Evolutionary conservation across 148 eudicot species (phyloP), one percentile per base, ranked within the genome.

Genomic region (Drosera capensis): DNA sequence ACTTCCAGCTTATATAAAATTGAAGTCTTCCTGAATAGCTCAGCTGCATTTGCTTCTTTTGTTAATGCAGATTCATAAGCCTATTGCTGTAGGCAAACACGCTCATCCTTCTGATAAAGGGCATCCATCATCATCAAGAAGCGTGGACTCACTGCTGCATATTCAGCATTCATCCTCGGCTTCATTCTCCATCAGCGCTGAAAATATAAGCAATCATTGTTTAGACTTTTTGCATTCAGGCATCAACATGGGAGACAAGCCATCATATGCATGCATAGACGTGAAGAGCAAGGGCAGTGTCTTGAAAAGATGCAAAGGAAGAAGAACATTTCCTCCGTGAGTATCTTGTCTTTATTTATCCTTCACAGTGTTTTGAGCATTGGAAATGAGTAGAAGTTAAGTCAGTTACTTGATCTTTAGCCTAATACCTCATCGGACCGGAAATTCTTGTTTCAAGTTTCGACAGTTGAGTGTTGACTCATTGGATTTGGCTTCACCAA

Each of bases 181-280:
- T 14, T 55, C 73, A 12, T 56, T 43, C n/a, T 49, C 74, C 38
- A 55, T 65, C 22, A 67, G 71, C 45, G 69, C 47, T 34, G 60
- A 67, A 53, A 61, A 69, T 55, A 60, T 43, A 26, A 60, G 58
- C 19, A 58, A 60, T 30, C 68, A 63, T 40, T 66, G 56, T 45
- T 53, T 55, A 18, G 67, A 69, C 35, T 49, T 49, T 24, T 56
- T 45, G 20, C 41, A 41, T 45, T 68, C 72, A 43, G 57, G 68
- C 17, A 34, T 16, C 19, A 1, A 23, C 23, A 35, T 16, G 1
- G 45, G 48, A 29, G 42, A 29, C 28, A 51, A 41, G 30, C 47
- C 13, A 20, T 46, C 57, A 22, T 20, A 25, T 45, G 54, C 42
- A 44, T 40, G 46, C 36, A 8, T 45, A 24, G 65, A 68, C 20